Conservation (phyloP, 2,329 filamentous ascomycete species). For the Zalaria sp. region DNA sequence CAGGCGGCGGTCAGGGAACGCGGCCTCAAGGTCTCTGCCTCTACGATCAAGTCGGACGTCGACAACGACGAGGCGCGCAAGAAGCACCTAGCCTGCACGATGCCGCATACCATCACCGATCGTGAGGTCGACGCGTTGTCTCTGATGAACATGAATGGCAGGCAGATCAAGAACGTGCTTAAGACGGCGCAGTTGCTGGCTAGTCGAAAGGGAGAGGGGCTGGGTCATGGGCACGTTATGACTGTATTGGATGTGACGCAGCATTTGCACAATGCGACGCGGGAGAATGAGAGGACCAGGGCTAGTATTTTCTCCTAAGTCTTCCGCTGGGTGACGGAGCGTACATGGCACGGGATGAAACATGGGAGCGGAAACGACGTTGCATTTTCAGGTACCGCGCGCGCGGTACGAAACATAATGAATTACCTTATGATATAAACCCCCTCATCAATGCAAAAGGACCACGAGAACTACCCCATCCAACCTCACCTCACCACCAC, state of each 20-base stretch:
- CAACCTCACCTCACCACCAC: no score
- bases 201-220: slow-evolving; percentile 9
- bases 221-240: slow-evolving; percentile 17
- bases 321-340: no score
- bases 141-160: slow-evolving; percentile 21
- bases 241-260: slow-evolving; percentile 20
- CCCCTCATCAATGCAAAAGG: no score
- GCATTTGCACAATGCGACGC: slow-evolving; percentile 15
- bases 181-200: slow-evolving; percentile 25
- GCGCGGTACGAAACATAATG: no score
- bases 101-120: slow-evolving; percentile 15
- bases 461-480: no score
- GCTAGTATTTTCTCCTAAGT: slow-evolving; percentile 8
- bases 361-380: no score
- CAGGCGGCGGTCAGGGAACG: slow-evolving; percentile 10
- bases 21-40: slow-evolving; percentile 8
- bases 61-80: background rate
- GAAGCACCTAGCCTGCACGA: slow-evolving; percentile 7
- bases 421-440: no score
- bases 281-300: slow-evolving; percentile 11
- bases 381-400: no score
- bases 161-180: slow-evolving; percentile 29
- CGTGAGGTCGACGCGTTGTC: slow-evolving; percentile 16
- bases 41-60: slow-evolving; percentile 8
- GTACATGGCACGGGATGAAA: no score